Percentiles rank a stretch among this genome's conserved stretches.
These are phyloP conservation scores for Ciborinia camelliae DNA, from an alignment of 2,329 filamentous ascomycete genomes.

Conservation along the genomic window DNA sequence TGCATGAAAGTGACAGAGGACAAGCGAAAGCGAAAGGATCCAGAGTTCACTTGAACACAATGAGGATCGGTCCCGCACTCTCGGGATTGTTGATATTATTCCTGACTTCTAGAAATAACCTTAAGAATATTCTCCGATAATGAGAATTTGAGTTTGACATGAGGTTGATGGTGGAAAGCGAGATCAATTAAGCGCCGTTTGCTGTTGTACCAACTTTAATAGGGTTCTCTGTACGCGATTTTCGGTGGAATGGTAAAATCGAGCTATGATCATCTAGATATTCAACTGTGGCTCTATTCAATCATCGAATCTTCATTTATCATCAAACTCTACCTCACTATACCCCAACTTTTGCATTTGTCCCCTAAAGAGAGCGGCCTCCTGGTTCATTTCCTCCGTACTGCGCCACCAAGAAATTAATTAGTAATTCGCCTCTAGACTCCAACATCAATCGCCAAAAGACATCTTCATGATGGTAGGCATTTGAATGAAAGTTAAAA, in stretches of 20 bases:
- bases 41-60: neutral
- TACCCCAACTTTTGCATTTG: slow-evolving; percentile 28
- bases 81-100: neutral
- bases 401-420: slow-evolving; percentile 31
- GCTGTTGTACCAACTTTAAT: neutral
- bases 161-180: neutral
- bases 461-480: too few species aligned
- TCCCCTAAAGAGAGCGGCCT: slow-evolving; percentile 53
- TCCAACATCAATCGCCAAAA: neutral
- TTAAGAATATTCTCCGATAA: neutral
- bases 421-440: neutral
- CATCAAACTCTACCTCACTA: neutral
- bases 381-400: slow-evolving; percentile 72
- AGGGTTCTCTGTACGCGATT: neutral
- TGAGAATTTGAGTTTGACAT: neutral
- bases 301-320: neutral
- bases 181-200: neutral
- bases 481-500: neutral
- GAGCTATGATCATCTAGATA: too few species aligned
- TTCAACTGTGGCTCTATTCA: neutral
- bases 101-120: neutral
- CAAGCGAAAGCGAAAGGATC: neutral
- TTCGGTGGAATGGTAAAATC: too few species aligned
- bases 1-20: neutral
- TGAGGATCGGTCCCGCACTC: neutral